Base-by-base conservation (phyloP, 1,284 basidiomycete species). In the Sutorius eximius region DNA sequence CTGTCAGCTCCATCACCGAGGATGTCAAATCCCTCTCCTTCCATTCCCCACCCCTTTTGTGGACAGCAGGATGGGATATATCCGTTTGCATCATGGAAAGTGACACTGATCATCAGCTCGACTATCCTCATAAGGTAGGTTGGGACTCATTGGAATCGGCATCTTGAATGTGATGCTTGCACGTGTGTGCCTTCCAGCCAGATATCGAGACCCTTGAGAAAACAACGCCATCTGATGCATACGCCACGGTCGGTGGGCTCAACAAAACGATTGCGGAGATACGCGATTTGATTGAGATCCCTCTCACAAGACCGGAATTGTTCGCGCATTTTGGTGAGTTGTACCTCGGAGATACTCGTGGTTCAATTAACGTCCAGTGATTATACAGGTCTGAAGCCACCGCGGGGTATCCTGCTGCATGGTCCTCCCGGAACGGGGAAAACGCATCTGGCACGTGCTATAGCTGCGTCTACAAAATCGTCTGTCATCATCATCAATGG, bases 381-480 rank as follows among this genome's bases (percentile, higher is more conserved):
- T 55, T 52, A 55, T 46, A 22, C 62, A 92, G 90, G 88, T 18
- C 78, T 97, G 27, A 93, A 91, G 62, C 93, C 95, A 13, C 94
- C 94, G 10, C 84, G 90, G 45, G 95, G 95, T 9, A 87, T 98
- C 40, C 80, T 97, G 6, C 81, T 98, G 1, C 89, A 96, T 70
- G 95, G 95, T 15, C 93, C 93, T 16, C 93, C 95, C 1, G 95
- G 95, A 20, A 98, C 95, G 5, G 95, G 95, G 13, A 98, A 97
- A 74, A 97, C 95, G 0, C 92, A 95, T 61, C 78, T 97, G 2
- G 93, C 94, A 9, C 86, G 93, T 51, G 91, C 93, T 9, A 94
- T 97, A 53, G 89, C 91, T 11, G 81, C 87, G 5, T 89, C 91
- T 1, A 90, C 88, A 0, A 82, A 82, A 32, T 89, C 93, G 27